Percentiles rank a stretch among this genome's conserved stretches.
phyloP scores from a whole-genome alignment of 2,329 filamentous ascomycete species.

The Diplodia intermedia region DNA sequence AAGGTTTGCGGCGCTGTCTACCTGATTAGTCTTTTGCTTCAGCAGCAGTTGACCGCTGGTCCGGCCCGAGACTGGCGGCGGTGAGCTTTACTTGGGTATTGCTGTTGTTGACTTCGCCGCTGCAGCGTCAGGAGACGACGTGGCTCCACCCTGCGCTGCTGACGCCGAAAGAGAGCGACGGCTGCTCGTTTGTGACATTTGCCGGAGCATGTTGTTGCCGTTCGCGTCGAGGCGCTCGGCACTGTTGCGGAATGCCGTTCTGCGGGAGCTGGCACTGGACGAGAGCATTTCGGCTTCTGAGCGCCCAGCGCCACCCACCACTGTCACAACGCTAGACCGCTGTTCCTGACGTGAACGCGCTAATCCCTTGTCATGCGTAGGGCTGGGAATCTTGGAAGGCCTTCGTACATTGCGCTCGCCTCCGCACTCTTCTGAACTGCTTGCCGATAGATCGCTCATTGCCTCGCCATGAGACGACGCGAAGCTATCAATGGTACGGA shows the following conservation, averaged over 20 bases:
- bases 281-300: slow-evolving; percentile 23
- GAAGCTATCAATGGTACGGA: slow-evolving; percentile 18
- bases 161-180: slow-evolving; percentile 19
- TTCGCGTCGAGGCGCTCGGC: slow-evolving; percentile 13
- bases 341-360: slow-evolving; percentile 24
- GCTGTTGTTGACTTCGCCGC: slow-evolving; percentile 14
- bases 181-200: background rate
- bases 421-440: slow-evolving; percentile 27
- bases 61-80: slow-evolving; percentile 26
- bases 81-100: slow-evolving; percentile 19
- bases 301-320: slow-evolving; percentile 8
- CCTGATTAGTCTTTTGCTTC: slow-evolving; percentile 26
- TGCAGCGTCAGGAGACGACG: slow-evolving; percentile 23
- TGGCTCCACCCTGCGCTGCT: slow-evolving; percentile 26
- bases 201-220: background rate
- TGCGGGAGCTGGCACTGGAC: slow-evolving; percentile 28
- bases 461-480: slow-evolving; percentile 1
- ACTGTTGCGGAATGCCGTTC: slow-evolving; percentile 26
- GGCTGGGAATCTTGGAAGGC: slow-evolving; percentile 27
- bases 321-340: slow-evolving; percentile 13
- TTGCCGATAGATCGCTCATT: slow-evolving; percentile 28
- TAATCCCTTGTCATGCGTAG: slow-evolving; percentile 15
- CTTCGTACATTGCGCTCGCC: slow-evolving; percentile 1
- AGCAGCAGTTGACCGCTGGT: slow-evolving; percentile 30
- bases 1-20: slow-evolving; percentile 17